phyloP scores from a whole-genome alignment of 2,329 filamentous ascomycete species.

The Exophiala calicioides region DNA sequence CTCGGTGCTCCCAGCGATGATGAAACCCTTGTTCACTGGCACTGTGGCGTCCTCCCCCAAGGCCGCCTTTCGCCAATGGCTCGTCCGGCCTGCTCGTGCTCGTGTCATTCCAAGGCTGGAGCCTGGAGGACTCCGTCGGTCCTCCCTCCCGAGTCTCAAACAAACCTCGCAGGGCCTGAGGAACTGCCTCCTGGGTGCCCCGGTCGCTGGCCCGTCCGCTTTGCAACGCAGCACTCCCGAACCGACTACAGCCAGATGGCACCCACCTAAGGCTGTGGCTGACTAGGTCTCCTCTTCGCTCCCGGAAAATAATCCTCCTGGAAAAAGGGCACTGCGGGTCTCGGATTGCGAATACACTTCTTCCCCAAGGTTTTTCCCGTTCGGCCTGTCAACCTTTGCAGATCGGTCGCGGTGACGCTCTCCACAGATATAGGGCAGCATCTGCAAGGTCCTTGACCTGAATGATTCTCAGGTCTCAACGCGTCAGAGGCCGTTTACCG shows the following conservation, averaged over 20 bases:
- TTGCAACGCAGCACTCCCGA: slow-evolving; percentile 13
- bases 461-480: slow-evolving; percentile 12
- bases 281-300: slow-evolving; percentile 9
- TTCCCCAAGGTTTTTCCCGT: slow-evolving; percentile 14
- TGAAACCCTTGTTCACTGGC: slow-evolving; percentile 22
- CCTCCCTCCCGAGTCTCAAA: slow-evolving; percentile 16
- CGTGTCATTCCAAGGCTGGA: slow-evolving; percentile 14
- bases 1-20: slow-evolving; percentile 1
- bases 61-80: slow-evolving; percentile 12
- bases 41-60: neutral
- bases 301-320: slow-evolving; percentile 16
- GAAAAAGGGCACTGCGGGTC: slow-evolving; percentile 10
- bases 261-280: slow-evolving; percentile 15
- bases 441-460: slow-evolving; percentile 9
- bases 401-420: slow-evolving; percentile 12
- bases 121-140: slow-evolving; percentile 17
- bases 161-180: slow-evolving; percentile 7
- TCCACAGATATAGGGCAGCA: slow-evolving; percentile 18
- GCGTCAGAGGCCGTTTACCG: slow-evolving; percentile 11
- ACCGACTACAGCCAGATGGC: slow-evolving; percentile 10
- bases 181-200: slow-evolving; percentile 11
- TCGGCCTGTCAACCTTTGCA: slow-evolving; percentile 11
- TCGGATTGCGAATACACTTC: slow-evolving; percentile 14
- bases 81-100: slow-evolving; percentile 7
- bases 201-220: slow-evolving; percentile 3